Conservation (phyloP, 805 yeast genomes). For the Komagataella kurtzmanii region DNA sequence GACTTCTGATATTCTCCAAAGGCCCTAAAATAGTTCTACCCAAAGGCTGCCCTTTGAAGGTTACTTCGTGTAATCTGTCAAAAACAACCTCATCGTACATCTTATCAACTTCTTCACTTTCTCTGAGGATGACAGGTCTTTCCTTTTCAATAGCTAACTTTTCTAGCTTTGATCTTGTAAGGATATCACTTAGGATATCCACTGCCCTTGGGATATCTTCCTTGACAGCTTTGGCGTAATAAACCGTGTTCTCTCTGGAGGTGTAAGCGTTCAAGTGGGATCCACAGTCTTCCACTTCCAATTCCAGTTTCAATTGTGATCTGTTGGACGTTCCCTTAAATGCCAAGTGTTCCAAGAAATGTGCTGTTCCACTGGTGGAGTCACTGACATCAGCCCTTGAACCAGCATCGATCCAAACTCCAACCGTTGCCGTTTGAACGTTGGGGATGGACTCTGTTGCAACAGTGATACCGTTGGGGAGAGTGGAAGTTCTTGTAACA, state of each 20-base stretch:
- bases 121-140: slow-evolving; percentile 91
- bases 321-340: slow-evolving; percentile 86
- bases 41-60: slow-evolving; percentile 80
- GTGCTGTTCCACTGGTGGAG: slow-evolving; percentile 88
- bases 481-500: slow-evolving; percentile 46
- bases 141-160: slow-evolving; percentile 84
- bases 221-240: slow-evolving; percentile 79
- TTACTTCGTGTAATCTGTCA: slow-evolving; percentile 90
- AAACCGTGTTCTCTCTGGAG: slow-evolving; percentile 93
- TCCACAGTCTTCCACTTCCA: slow-evolving; percentile 92
- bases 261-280: slow-evolving; percentile 98
- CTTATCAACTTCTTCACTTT: slow-evolving; percentile 94
- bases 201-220: slow-evolving; percentile 76
- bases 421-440: slow-evolving; percentile 90
- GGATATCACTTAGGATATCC: slow-evolving; percentile 78
- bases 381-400: slow-evolving; percentile 85
- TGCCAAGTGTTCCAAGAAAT: slow-evolving; percentile 90
- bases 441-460: slow-evolving; percentile 85
- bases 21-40: slow-evolving; percentile 98
- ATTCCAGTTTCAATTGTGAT: slow-evolving; percentile 70
- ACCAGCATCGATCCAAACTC: slow-evolving; percentile 98
- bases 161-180: slow-evolving; percentile 77
- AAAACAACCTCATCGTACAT: slow-evolving; percentile 97
- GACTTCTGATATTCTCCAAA: slow-evolving; percentile 70
- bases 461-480: slow-evolving; percentile 88